These are phyloP conservation scores for Gynochthodes officinalis DNA, from an alignment of 257 asterid genomes.

Conservation along the genomic window DNA sequence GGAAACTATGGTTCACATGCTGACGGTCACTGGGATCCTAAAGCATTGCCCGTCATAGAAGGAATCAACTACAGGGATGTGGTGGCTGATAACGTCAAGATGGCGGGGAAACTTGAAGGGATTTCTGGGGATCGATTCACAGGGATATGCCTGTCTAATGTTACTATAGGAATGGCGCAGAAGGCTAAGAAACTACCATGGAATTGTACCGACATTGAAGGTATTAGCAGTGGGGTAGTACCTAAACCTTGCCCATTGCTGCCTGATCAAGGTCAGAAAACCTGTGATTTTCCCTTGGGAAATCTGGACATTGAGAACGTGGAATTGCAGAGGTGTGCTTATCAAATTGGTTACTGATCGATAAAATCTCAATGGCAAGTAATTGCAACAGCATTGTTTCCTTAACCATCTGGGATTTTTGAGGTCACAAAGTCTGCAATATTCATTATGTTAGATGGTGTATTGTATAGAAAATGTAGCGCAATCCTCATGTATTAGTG, in stretches of 20 bases:
- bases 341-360: conserved; percentile 28
- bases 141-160: conserved; percentile 72
- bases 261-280: conserved; percentile 48
- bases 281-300: conserved; percentile 62
- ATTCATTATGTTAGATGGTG: neutral
- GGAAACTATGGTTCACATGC: conserved; percentile 92
- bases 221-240: conserved; percentile 52
- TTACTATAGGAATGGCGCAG: conserved; percentile 63
- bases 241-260: conserved; percentile 61
- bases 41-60: conserved; percentile 61
- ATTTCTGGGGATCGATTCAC: conserved; percentile 78
- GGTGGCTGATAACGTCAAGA: conserved; percentile 67
- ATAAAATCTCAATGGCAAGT: neutral
- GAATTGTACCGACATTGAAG: conserved; percentile 58
- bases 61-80: conserved; percentile 74
- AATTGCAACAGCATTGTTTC: neutral
- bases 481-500: neutral
- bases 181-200: conserved; percentile 71
- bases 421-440: neutral
- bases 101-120: conserved; percentile 80
- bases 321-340: conserved; percentile 54
- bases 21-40: conserved; percentile 60
- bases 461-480: no score
- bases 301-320: conserved; percentile 50
- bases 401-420: neutral